Evolutionary conservation across 148 eudicot species (phyloP).

Genomic region (Cornus kousa): DNA sequence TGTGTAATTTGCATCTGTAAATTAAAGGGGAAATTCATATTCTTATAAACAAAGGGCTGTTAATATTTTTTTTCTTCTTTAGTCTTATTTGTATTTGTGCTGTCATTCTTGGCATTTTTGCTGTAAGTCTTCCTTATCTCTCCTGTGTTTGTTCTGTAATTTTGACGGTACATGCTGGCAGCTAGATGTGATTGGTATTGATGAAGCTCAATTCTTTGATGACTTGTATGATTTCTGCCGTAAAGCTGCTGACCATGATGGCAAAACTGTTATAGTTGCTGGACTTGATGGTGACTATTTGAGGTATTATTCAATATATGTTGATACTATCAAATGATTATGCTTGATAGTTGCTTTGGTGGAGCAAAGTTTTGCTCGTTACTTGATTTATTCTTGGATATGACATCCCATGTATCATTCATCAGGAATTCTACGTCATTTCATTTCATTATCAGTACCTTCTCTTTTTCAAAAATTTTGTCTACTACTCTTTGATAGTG

Average conservation of each 20-base stretch:
- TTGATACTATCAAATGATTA: background rate
- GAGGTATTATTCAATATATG: constrained; percentile 37
- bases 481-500: background rate
- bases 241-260: constrained; percentile 83
- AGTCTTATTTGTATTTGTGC: too few relatives aligned
- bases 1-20: background rate
- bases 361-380: background rate
- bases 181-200: constrained; percentile 93
- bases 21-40: background rate
- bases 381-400: background rate
- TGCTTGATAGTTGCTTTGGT: background rate
- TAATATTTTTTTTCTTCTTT: background rate
- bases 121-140: background rate
- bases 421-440: background rate
- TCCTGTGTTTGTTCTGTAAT: background rate
- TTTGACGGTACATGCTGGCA: constrained; percentile 22
- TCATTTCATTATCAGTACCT: background rate
- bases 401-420: background rate
- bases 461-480: background rate
- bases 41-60: background rate
- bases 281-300: constrained; percentile 94
- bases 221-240: constrained; percentile 82
- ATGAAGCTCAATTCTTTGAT: constrained; percentile 90
- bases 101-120: background rate
- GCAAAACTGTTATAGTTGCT: constrained; percentile 84